A percentile compares a stretch with the other conserved stretches of the same genome.
Conservation (phyloP, 1,284 basidiomycete species). For the Papiliotrema laurentii region DNA sequence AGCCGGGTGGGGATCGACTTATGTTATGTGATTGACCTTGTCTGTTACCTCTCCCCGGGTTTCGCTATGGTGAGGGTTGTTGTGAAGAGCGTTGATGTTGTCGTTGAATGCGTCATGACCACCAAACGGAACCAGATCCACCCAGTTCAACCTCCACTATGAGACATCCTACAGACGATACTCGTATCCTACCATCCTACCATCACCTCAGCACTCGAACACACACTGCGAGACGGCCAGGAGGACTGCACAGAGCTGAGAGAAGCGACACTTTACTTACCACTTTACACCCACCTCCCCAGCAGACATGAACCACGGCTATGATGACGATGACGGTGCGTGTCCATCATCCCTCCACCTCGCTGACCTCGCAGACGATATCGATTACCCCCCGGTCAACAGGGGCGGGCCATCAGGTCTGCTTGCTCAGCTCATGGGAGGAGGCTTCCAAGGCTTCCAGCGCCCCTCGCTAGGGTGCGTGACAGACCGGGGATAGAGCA, state of each 20-base stretch:
- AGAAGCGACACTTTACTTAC: background rate
- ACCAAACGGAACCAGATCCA: too few relatives aligned
- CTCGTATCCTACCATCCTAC: too few relatives aligned
- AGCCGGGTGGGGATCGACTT: background rate
- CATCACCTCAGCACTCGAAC: too few relatives aligned
- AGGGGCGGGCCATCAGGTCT: slow-evolving; percentile 22
- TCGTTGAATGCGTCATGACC: too few relatives aligned
- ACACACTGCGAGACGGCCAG: too few relatives aligned
- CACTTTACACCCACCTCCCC: background rate
- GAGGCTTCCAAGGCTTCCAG: slow-evolving; percentile 17
- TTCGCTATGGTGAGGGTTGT: too few relatives aligned
- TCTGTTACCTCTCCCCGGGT: too few relatives aligned
- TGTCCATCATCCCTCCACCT: background rate
- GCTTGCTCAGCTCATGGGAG: slow-evolving; percentile 29
- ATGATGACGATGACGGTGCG: slow-evolving; percentile 44
- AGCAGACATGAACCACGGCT: slow-evolving; percentile 45
- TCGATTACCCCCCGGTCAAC: slow-evolving; percentile 8
- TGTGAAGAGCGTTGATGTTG: too few relatives aligned
- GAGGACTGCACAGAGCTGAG: too few relatives aligned
- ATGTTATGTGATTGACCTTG: too few relatives aligned
- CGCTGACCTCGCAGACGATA: slow-evolving; percentile 9
- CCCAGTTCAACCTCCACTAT: too few relatives aligned
- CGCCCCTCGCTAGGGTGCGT: background rate
- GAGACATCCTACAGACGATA: too few relatives aligned
- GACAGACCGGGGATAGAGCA: background rate